Percentiles rank a stretch among this genome's conserved stretches.
Conservation (phyloP, 163 green algal genomes). For the Volvox carteri region DNA sequence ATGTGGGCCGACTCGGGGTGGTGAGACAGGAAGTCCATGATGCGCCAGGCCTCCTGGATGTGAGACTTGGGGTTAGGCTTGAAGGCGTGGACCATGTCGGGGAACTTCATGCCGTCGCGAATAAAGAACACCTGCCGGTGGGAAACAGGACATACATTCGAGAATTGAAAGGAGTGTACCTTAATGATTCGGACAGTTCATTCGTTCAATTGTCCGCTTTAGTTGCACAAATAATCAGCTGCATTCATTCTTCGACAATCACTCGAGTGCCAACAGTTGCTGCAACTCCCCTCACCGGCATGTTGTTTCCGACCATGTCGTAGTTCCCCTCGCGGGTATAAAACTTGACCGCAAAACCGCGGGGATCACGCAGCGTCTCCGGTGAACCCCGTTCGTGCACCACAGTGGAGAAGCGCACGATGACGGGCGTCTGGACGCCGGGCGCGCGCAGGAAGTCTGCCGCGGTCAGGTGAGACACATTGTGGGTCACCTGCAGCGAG, state of each 20-base stretch:
- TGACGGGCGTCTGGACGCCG: conserved; percentile 93
- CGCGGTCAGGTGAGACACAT: conserved; percentile 93
- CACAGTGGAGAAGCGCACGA: conserved; percentile 96
- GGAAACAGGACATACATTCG: neutral
- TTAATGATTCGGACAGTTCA: too few relatives aligned
- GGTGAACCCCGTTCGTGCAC: conserved; percentile 92
- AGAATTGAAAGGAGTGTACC: neutral
- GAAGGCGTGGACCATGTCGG: conserved; percentile 96
- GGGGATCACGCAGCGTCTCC: conserved; percentile 94
- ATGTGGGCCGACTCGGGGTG: conserved; percentile 95
- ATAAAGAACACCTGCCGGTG: conserved; percentile 94
- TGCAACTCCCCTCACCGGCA: conserved; percentile 56
- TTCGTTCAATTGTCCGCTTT: too few relatives aligned
- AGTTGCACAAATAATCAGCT: too few relatives aligned
- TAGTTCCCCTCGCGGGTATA: conserved; percentile 97
- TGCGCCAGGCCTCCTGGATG: conserved; percentile 88
- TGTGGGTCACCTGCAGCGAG: conserved; percentile 88
- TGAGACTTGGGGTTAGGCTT: conserved; percentile 97
- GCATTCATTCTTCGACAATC: neutral
- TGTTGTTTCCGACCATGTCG: conserved; percentile 96
- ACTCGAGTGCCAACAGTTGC: too few relatives aligned
- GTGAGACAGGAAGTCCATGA: conserved; percentile 97
- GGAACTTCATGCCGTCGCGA: conserved; percentile 97
- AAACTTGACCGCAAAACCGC: conserved; percentile 98
- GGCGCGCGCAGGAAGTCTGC: conserved; percentile 93